Evolutionary conservation across 352 stramenopile genomes (phyloP), one percentile per base, ranked within the genome.

Genomic region (Globisporangium canariense): DNA sequence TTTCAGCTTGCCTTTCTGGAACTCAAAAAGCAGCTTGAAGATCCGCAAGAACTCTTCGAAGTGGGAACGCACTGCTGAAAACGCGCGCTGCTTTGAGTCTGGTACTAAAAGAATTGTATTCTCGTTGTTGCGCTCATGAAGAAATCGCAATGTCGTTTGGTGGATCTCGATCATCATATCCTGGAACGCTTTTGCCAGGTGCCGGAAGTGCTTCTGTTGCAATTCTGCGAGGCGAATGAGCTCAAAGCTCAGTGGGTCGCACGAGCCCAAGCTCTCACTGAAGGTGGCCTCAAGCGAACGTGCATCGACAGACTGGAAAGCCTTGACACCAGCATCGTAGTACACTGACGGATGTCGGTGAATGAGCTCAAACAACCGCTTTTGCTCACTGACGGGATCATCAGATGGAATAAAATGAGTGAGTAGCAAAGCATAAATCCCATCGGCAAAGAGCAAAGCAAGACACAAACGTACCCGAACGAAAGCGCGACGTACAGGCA

Each of bases 401-500:
- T 65, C 40, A 11, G 4, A 43, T 45, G 16, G 50, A 34, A 45
- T 38, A n/a, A 8, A 34, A 22, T 20, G 11, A 32, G n/a, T 22
- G 2, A 3, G 11, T 3, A 38, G 11, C 22, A 9, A 22, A 1
- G 20, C 11, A 13, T 13, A 8, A 13, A 64, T n/a, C 40, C 16
- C 6, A n/a, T 38, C 6, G 58, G 16, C 28, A 13, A 55, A 20
- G 22, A 13, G 0, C 49, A n/a, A 32, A 25, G 22, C 38, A 14
- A 2, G 3, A 8, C 40, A 49, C 36, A 52, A 25, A 22, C 34
- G 38, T 34, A 70, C 80, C 77, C 60, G 32, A 87, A 76, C 10
- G 80, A 88, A 0, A 90, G 53, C 28, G 75, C 73, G 14, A 91
- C 45, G 51, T 83, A 85, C 16, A 91, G 59, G 50, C 76, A 88